These are phyloP conservation scores for Colletotrichum orchidophilum DNA, from an alignment of 2,329 filamentous ascomycete genomes.

Conservation along the genomic window DNA sequence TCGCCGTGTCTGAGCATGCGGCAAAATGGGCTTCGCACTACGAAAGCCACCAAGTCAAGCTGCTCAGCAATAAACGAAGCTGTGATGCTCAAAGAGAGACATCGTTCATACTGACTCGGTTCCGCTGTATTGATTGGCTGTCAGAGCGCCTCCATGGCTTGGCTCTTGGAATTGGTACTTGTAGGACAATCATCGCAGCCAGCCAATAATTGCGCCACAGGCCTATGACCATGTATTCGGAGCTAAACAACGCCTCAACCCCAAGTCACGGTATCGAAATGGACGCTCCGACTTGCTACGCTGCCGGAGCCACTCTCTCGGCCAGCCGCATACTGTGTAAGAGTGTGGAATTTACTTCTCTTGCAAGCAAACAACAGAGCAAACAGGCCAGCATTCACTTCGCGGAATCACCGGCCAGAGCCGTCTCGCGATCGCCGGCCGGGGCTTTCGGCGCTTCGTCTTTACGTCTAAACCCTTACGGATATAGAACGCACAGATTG, in stretches of 20 bases:
- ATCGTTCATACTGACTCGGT: constrained; percentile 22
- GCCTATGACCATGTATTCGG: not conserved
- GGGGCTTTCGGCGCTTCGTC: not conserved
- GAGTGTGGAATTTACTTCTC: not conserved
- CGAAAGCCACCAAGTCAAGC: constrained; percentile 11
- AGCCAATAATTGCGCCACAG: constrained; percentile 28
- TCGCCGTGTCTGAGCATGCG: not conserved
- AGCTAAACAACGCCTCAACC: not conserved
- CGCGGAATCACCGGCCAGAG: not conserved
- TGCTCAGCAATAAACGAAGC: constrained; percentile 4
- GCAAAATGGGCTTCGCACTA: not conserved
- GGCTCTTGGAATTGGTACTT: not conserved
- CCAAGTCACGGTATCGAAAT: not conserved
- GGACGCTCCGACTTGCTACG: constrained; percentile 1
- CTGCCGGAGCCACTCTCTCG: not conserved
- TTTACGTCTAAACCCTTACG: not conserved
- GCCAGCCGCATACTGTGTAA: not conserved
- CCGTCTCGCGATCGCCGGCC: not conserved
- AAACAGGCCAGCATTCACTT: not conserved
- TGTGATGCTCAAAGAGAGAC: constrained; percentile 23
- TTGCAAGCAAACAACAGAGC: not conserved
- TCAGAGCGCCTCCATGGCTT: not conserved
- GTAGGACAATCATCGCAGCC: constrained; percentile 8
- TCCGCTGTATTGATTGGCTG: not conserved
- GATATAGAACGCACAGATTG: not conserved